Base-by-base conservation (phyloP, 495 filamentous ascomycete genomes). In the Podospora pseudocomata region DNA sequence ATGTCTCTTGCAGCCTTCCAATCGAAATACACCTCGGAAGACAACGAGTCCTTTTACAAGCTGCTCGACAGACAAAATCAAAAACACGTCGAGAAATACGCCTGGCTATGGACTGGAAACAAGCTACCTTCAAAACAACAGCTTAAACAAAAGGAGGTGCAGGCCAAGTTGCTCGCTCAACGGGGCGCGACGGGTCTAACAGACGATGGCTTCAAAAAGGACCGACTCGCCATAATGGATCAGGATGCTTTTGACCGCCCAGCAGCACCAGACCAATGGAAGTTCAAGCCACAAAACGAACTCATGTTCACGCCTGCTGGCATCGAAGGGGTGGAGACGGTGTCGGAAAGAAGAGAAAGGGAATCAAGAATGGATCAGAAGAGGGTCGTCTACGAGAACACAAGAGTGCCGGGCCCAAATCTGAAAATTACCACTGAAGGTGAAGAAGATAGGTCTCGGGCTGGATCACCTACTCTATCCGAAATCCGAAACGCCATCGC, bases 41-140 rank as follows among this genome's bases (percentile, higher is more conserved):
- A 99, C 77, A 97, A 98, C 74, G 94, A 97, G 73, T 92, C 89
- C 62, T 97, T 99, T 82, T 94, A 96, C 79, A 90, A 90, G 73
- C 83, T 98, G 1, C 80, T 99, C 15, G 95, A 99, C 79, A 92
- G 90, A 75, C 92, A 97, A 71, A 99, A 97, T 74, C 83, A 86
- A 28, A 94, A 93, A 76, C 85, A 84, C 54, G 87, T 89, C 15
- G 89, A 92, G 74, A 94, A 92, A 69, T 89, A 96, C 74, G 88
- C 88, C 0, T 99, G 94, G 90, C 82, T 97, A 61, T 96, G 92
- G 89, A 86, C 84, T 39, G 89, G 87, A 28, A 97, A 98, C 76
- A 96, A 96, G 78, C 85, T 97, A 28, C 93, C 92, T 0, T 89
- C 93, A 5, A 90, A 92, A 58, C 89, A 92, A 73, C 92, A 96